Evolutionary conservation across 2,329 filamentous ascomycete species (phyloP).

Genomic region (Fusarium redolens): DNA sequence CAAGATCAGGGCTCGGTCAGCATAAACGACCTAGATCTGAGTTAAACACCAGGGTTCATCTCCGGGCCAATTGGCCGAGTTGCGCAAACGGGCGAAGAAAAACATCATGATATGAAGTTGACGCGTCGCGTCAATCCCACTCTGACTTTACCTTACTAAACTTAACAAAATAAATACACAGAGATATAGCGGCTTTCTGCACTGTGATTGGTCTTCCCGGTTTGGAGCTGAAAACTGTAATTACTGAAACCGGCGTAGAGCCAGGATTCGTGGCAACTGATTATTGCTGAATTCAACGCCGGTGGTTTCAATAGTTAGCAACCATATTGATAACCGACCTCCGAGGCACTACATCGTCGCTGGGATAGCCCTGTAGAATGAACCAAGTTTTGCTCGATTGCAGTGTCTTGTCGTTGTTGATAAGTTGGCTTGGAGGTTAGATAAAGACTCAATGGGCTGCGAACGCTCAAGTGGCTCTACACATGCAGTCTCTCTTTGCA

Average conservation of each 20-base stretch:
- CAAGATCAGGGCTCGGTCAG: constrained; percentile 19
- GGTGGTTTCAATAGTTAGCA: constrained; percentile 30
- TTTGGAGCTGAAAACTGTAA: constrained; percentile 33
- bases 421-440: constrained; percentile 20
- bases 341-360: constrained; percentile 21
- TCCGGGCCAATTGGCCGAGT: constrained; percentile 10
- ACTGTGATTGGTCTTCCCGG: constrained; percentile 31
- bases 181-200: constrained; percentile 14
- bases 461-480: constrained; percentile 19
- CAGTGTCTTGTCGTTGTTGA: constrained; percentile 14
- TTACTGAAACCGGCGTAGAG: constrained; percentile 37
- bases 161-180: constrained; percentile 10
- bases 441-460: constrained; percentile 30
- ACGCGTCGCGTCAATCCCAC: constrained; percentile 34
- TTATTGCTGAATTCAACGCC: constrained; percentile 35
- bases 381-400: background rate
- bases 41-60: background rate
- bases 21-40: constrained; percentile 19
- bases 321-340: constrained; percentile 34
- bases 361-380: constrained; percentile 27
- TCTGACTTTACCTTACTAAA: constrained; percentile 10
- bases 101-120: constrained; percentile 29
- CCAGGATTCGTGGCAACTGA: constrained; percentile 38
- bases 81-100: constrained; percentile 16
- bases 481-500: constrained; percentile 6